Base-by-base conservation (phyloP, 257 asterid species). In the Asclepias syriaca region DNA sequence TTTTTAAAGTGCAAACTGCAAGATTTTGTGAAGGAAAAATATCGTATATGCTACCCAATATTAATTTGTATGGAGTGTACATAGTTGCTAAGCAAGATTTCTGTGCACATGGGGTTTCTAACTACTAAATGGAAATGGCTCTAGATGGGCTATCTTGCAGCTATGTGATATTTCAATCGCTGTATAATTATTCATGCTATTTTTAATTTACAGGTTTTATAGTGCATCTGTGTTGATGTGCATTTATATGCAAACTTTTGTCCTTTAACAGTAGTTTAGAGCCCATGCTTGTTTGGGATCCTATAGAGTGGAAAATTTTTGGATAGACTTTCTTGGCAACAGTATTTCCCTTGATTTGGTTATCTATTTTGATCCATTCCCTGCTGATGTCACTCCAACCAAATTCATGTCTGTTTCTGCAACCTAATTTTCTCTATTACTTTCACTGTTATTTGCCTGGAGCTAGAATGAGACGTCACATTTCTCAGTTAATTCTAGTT, bases 111-210 rank as follows among this genome's bases (percentile, higher is more conserved):
- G 55, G 55, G 18, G 55, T 50, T 49, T 46, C 50, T 7, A 14
- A 50, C 19, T 50, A 50, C 15, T 27, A 27, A 27, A 59, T 51
- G 70, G 65, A n/a, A 40, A 34, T 24, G 43, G 19, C 29, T 27
- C 40, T 59, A 54, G 55, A 45, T 21, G 5, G 48, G 54, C 34
- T 61, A 37, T 70, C 37, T 72, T 72, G 76, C 55, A n/a, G 55
- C 8, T 21, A 19, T 27, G 19, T 7, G 34, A 61, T 19, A 21
- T 64, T 10, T 49, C 34, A 27, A 60, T 49, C 5, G 45, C 27
- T 34, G 63, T 72, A 10, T 53, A 48, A 58, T 12, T 58, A 12
- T 27, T 59, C 39, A 59, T 59, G 40, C 13, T 18, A 12, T 27
- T 27, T 58, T 27, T 24, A 2, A 12, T 59, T 24, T 27, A 10